Percentiles rank a stretch among this genome's conserved stretches.
These are phyloP conservation scores for Pleoardoris graminearum DNA, from an alignment of 2,329 filamentous ascomycete genomes.

Conservation along the genomic window DNA sequence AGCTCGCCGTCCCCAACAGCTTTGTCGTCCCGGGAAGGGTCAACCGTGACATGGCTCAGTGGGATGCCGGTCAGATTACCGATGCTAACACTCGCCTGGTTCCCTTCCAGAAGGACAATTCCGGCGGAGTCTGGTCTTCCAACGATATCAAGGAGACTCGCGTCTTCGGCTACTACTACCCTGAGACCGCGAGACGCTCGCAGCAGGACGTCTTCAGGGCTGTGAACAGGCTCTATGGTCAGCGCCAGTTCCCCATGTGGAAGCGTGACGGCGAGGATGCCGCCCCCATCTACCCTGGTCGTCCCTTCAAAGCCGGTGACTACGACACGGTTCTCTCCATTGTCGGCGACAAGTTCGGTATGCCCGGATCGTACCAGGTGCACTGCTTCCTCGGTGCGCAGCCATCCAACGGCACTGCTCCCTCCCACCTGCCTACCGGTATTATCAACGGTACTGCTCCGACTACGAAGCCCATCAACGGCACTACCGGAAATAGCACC, in stretches of 20 bases:
- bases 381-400: slow-evolving; percentile 42
- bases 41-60: slow-evolving; percentile 38
- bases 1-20: slow-evolving; percentile 69
- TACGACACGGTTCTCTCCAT: slow-evolving; percentile 41
- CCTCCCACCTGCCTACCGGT: slow-evolving; percentile 16
- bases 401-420: slow-evolving; percentile 11
- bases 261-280: slow-evolving; percentile 22
- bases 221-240: slow-evolving; percentile 37
- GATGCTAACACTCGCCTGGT: slow-evolving; percentile 56
- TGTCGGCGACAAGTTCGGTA: slow-evolving; percentile 38
- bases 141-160: slow-evolving; percentile 37
- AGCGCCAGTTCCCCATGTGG: slow-evolving; percentile 46
- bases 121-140: slow-evolving; percentile 52
- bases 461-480: slow-evolving; percentile 21
- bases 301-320: slow-evolving; percentile 38
- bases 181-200: slow-evolving; percentile 34
- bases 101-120: slow-evolving; percentile 39
- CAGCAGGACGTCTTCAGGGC: slow-evolving; percentile 29
- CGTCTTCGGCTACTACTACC: slow-evolving; percentile 50
- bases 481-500: slow-evolving; percentile 25
- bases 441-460: slow-evolving; percentile 21
- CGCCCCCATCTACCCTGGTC: slow-evolving; percentile 32
- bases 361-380: slow-evolving; percentile 43
- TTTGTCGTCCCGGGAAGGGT: slow-evolving; percentile 60
- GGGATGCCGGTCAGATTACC: slow-evolving; percentile 52